phyloP scores from a whole-genome alignment of 495 filamentous ascomycete genomes.

The Cenococcum geophilum region DNA sequence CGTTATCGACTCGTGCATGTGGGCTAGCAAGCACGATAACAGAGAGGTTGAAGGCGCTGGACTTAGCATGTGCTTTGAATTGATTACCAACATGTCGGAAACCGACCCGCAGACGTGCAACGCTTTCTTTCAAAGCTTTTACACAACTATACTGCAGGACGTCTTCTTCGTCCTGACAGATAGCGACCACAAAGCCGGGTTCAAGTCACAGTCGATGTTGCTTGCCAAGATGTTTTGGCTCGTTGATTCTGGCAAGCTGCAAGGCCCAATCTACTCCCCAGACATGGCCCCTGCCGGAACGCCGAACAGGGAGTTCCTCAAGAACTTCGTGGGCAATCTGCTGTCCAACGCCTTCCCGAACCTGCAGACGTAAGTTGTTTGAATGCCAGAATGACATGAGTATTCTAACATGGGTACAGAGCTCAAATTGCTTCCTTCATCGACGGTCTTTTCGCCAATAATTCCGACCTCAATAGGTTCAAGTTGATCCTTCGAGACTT shows the following conservation, averaged over 20 bases:
- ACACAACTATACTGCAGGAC: constrained; percentile 89
- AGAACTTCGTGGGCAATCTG: constrained; percentile 76
- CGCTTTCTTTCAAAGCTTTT: constrained; percentile 96
- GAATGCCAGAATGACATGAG: constrained; percentile 9
- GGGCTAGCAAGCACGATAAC: constrained; percentile 99
- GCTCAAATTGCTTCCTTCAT: constrained; percentile 85
- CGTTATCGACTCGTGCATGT: constrained; percentile 98
- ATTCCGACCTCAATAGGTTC: constrained; percentile 78
- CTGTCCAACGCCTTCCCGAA: constrained; percentile 90
- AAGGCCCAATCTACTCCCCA: constrained; percentile 77
- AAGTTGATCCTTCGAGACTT: constrained; percentile 93
- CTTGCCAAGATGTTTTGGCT: constrained; percentile 96
- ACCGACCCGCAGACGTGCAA: constrained; percentile 79
- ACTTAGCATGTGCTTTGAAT: constrained; percentile 97
- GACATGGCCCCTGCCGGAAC: constrained; percentile 80
- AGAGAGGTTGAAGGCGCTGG: constrained; percentile 95
- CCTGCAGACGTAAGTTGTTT: constrained; percentile 72
- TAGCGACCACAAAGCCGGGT: constrained; percentile 96
- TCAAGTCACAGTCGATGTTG: constrained; percentile 92
- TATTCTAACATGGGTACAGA: constrained; percentile 48
- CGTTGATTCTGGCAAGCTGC: constrained; percentile 76
- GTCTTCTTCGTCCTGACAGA: constrained; percentile 98
- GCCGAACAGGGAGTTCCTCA: constrained; percentile 81
- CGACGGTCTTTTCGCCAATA: constrained; percentile 72
- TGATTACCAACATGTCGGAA: constrained; percentile 96